Percentiles rank a stretch among this genome's conserved stretches.
These are phyloP conservation scores for Cytospora paraplurivora DNA, from an alignment of 2,329 filamentous ascomycete species.

Conservation along the genomic window DNA sequence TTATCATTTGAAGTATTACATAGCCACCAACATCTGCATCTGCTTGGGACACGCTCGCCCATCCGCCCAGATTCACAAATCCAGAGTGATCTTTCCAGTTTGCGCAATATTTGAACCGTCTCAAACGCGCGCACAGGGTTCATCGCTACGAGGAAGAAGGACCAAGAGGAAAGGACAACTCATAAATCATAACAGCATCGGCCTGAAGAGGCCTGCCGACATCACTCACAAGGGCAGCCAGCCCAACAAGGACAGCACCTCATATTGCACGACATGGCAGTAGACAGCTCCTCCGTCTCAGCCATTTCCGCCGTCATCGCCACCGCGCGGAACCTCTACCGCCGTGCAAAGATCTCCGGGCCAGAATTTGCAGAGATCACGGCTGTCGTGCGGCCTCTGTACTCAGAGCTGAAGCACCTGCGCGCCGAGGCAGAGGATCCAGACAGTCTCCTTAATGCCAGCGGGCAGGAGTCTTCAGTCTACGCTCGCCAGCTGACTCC, in stretches of 20 bases:
- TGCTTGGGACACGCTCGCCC: constrained; percentile 2
- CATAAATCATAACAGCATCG: neutral
- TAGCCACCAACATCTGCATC: constrained; percentile 19
- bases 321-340: constrained; percentile 57
- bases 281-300: constrained; percentile 38
- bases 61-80: constrained; percentile 17
- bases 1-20: constrained; percentile 28
- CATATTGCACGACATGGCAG: constrained; percentile 35
- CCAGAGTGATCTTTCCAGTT: constrained; percentile 7
- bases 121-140: neutral
- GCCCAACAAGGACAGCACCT: constrained; percentile 15
- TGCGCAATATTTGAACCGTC: constrained; percentile 3
- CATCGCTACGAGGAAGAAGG: neutral
- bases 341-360: constrained; percentile 53
- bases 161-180: neutral
- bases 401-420: constrained; percentile 59
- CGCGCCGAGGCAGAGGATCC: constrained; percentile 59
- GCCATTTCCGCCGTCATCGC: constrained; percentile 59
- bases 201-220: constrained; percentile 9
- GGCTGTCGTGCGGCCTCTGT: constrained; percentile 53
- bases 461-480: constrained; percentile 39
- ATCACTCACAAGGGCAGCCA: constrained; percentile 13
- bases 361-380: constrained; percentile 54
- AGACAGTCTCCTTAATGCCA: constrained; percentile 55
- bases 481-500: constrained; percentile 53